Conservation (phyloP, 257 asterid genomes). For the Primulina tabacum region DNA sequence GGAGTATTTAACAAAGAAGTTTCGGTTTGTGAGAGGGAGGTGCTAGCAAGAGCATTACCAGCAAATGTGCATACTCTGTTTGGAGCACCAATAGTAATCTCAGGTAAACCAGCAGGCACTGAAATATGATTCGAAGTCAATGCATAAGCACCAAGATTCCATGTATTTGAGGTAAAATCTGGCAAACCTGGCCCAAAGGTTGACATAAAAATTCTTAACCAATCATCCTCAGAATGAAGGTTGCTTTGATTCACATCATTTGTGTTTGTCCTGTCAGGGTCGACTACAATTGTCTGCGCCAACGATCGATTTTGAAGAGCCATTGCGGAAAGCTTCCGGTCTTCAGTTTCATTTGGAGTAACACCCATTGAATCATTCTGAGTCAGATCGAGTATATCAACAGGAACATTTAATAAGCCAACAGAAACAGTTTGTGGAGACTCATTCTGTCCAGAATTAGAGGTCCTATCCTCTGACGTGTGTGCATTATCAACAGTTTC, state of each 20-base stretch:
- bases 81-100: constrained; percentile 25
- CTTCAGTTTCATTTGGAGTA: constrained; percentile 33
- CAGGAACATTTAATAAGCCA: constrained; percentile 23
- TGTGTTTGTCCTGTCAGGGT: constrained; percentile 16
- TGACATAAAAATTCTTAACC: constrained; percentile 49
- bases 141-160: constrained; percentile 24
- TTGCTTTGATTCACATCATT: constrained; percentile 26
- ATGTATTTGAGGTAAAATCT: constrained; percentile 22
- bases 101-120: constrained; percentile 27
- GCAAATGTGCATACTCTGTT: constrained; percentile 19
- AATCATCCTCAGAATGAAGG: constrained; percentile 30
- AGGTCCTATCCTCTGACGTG: constrained; percentile 25
- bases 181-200: constrained; percentile 29
- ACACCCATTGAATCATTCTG: constrained; percentile 34
- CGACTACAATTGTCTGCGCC: constrained; percentile 10
- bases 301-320: constrained; percentile 26
- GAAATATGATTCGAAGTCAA: constrained; percentile 20
- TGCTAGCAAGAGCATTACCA: constrained; percentile 29
- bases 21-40: constrained; percentile 26
- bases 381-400: constrained; percentile 50
- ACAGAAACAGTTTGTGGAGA: constrained; percentile 27
- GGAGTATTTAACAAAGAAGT: constrained; percentile 24
- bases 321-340: constrained; percentile 28
- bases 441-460: constrained; percentile 26
- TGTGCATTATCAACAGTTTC: constrained; percentile 37